These are phyloP conservation scores for Candida koratica DNA, from an alignment of 805 yeast species.

Conservation along the genomic window DNA sequence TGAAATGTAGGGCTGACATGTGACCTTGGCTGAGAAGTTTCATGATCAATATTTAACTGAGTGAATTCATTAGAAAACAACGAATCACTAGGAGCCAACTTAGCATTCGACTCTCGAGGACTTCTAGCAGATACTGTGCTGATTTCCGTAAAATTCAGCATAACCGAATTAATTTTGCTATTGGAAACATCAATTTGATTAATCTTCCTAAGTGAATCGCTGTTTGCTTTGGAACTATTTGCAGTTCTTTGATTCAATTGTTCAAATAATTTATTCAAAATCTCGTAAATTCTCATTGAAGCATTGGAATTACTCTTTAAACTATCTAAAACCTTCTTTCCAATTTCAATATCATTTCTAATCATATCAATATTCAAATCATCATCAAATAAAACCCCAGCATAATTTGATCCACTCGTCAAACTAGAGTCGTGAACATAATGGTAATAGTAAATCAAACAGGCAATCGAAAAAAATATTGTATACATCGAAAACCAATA, in stretches of 20 bases:
- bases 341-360: conserved; percentile 74
- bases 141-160: conserved; percentile 13
- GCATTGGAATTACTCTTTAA: conserved; percentile 74
- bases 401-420: conserved; percentile 35
- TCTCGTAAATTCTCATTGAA: conserved; percentile 74
- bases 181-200: conserved; percentile 3
- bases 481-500: conserved; percentile 92
- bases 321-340: conserved; percentile 66
- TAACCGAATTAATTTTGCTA: conserved; percentile 11
- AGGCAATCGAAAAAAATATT: conserved; percentile 82
- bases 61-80: conserved; percentile 4
- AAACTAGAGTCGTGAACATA: conserved; percentile 31
- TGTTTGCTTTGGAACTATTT: conserved; percentile 26
- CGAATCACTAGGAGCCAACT: conserved; percentile 2
- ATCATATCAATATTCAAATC: conserved; percentile 54
- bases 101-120: not conserved
- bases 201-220: conserved; percentile 6
- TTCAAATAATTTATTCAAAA: conserved; percentile 75
- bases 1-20: not conserved
- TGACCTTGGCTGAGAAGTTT: not conserved
- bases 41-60: conserved; percentile 1
- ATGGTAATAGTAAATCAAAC: conserved; percentile 77
- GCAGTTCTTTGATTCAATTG: conserved; percentile 73
- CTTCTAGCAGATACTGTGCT: conserved; percentile 6
- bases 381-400: conserved; percentile 43